phyloP scores from a whole-genome alignment of 768 basidiomycete species.

The Phaffia australis region DNA sequence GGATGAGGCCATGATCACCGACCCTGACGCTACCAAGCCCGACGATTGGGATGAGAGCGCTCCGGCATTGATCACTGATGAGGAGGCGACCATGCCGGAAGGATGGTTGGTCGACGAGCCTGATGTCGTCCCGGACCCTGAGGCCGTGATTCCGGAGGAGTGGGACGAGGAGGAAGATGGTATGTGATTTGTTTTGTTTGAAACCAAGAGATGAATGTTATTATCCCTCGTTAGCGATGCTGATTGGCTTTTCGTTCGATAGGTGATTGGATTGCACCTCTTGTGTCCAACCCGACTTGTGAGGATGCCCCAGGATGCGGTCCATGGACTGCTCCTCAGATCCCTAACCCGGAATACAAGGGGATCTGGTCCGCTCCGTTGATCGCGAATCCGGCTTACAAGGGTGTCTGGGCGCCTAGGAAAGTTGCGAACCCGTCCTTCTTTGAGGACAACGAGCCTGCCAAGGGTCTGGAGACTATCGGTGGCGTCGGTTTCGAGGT shows the following conservation, averaged over 20 bases:
- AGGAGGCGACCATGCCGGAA: slow-evolving; percentile 67
- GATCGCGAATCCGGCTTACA: slow-evolving; percentile 96
- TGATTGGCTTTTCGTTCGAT: slow-evolving; percentile 48
- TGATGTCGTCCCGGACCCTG: slow-evolving; percentile 67
- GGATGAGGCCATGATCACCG: slow-evolving; percentile 71
- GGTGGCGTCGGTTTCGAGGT: slow-evolving; percentile 95
- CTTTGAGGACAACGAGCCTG: slow-evolving; percentile 77
- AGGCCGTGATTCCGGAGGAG: slow-evolving; percentile 86
- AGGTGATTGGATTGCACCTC: slow-evolving; percentile 81
- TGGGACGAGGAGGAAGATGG: slow-evolving; percentile 54
- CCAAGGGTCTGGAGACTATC: slow-evolving; percentile 70
- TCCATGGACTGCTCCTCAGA: slow-evolving; percentile 82
- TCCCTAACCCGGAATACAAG: slow-evolving; percentile 89
- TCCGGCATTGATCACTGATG: slow-evolving; percentile 80
- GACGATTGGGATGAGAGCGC: slow-evolving; percentile 97
- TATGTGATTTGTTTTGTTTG: too few relatives aligned
- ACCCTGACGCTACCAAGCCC: slow-evolving; percentile 79
- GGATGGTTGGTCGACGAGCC: slow-evolving; percentile 93
- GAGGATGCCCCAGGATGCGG: slow-evolving; percentile 85
- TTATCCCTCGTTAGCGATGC: slow-evolving; percentile 59
- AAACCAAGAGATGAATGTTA: too few relatives aligned
- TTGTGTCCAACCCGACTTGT: slow-evolving; percentile 81
- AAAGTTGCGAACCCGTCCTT: slow-evolving; percentile 82
- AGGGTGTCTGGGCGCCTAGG: slow-evolving; percentile 82
- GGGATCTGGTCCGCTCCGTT: slow-evolving; percentile 93